phyloP scores from a whole-genome alignment of 75 land plant genomes.

The Larix kaempferi region DNA sequence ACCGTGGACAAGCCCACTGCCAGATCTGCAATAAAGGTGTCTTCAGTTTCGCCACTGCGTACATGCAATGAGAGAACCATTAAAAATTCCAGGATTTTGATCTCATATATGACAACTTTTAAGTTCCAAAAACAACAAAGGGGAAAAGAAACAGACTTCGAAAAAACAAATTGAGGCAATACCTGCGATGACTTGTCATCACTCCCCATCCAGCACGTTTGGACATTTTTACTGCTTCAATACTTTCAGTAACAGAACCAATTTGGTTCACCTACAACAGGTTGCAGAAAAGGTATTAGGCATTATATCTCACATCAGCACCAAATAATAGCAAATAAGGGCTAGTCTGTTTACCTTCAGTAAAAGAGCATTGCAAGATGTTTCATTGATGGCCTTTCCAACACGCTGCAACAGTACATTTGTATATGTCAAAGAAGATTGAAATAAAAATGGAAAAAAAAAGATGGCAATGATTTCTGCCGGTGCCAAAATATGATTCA shows the following conservation, averaged over 20 bases:
- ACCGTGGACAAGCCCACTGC: slow-evolving; percentile 83
- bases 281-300: not conserved
- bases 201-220: slow-evolving; percentile 94
- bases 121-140: not conserved
- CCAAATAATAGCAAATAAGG: not conserved
- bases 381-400: slow-evolving; percentile 81
- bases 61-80: not conserved
- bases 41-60: slow-evolving; percentile 90
- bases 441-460: not conserved
- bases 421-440: not conserved
- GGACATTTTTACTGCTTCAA: slow-evolving; percentile 91
- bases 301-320: not conserved
- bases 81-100: not conserved
- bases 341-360: slow-evolving; percentile 60
- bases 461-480: not conserved
- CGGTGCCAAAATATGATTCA: not conserved
- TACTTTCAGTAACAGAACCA: slow-evolving; percentile 87
- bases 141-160: not conserved
- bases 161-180: not conserved
- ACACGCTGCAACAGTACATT: slow-evolving; percentile 58
- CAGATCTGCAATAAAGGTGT: slow-evolving; percentile 87
- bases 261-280: slow-evolving; percentile 77
- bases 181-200: slow-evolving; percentile 83
- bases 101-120: not conserved
- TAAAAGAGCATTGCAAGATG: slow-evolving; percentile 95